phyloP scores from a whole-genome alignment of 371 early-diverging fungal genomes.

The Zychaea mexicana region DNA sequence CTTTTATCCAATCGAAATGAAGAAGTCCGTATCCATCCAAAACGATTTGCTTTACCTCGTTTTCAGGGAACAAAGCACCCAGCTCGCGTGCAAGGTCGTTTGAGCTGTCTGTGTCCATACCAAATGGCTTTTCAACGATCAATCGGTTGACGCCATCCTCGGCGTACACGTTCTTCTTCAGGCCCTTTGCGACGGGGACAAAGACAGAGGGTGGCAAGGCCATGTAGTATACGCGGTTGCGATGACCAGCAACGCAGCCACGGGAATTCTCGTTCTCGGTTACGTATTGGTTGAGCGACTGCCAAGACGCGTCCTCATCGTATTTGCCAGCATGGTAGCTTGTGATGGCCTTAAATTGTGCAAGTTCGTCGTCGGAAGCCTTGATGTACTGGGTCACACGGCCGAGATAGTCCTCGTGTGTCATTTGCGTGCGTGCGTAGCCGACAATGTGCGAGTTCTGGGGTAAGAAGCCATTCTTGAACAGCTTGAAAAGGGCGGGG shows the following conservation, averaged over 20 bases:
- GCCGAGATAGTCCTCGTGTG: slow-evolving; percentile 76
- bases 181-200: slow-evolving; percentile 76
- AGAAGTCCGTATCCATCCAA: background rate
- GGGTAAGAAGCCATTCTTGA: slow-evolving; percentile 76
- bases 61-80: slow-evolving; percentile 77
- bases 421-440: slow-evolving; percentile 93
- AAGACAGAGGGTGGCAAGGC: slow-evolving; percentile 97
- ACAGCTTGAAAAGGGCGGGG: slow-evolving; percentile 92
- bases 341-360: slow-evolving; percentile 76
- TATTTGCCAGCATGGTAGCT: slow-evolving; percentile 91
- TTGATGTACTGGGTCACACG: slow-evolving; percentile 84
- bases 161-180: slow-evolving; percentile 73
- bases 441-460: slow-evolving; percentile 84
- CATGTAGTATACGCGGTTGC: slow-evolving; percentile 85
- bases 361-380: slow-evolving; percentile 36
- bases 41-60: slow-evolving; percentile 54
- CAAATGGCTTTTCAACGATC: slow-evolving; percentile 98
- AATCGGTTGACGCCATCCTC: slow-evolving; percentile 72
- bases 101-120: slow-evolving; percentile 85
- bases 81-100: slow-evolving; percentile 68
- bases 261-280: slow-evolving; percentile 51
- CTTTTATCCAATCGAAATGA: background rate
- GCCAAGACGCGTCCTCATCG: slow-evolving; percentile 78
- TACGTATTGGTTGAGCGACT: slow-evolving; percentile 63
- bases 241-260: slow-evolving; percentile 14